These are phyloP conservation scores for Podaxis mareebaensis DNA, from an alignment of 768 basidiomycete species.

Conservation along the genomic window DNA sequence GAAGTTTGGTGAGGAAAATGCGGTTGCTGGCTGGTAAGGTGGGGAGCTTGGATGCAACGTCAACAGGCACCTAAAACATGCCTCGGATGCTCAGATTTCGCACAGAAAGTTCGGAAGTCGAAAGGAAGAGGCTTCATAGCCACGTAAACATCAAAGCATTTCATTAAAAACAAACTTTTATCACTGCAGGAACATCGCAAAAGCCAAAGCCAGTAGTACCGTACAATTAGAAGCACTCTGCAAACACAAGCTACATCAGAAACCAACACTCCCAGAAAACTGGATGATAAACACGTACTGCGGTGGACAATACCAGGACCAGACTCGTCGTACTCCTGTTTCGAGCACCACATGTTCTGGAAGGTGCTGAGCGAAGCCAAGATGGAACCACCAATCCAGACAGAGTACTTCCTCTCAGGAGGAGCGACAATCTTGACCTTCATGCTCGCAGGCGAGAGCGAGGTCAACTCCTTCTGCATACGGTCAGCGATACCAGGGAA, in stretches of 20 bases:
- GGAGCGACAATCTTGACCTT: constrained; percentile 96
- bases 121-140: background rate
- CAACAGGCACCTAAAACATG: no score
- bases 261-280: background rate
- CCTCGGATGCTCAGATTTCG: no score
- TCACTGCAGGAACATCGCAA: no score
- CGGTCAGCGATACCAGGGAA: constrained; percentile 96
- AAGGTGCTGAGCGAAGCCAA: constrained; percentile 90
- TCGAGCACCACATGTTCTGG: constrained; percentile 95
- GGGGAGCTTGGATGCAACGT: no score
- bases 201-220: background rate
- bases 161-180: background rate
- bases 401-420: constrained; percentile 93
- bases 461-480: constrained; percentile 92
- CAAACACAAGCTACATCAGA: constrained; percentile 5
- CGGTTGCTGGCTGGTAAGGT: no score
- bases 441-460: constrained; percentile 85
- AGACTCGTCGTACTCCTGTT: constrained; percentile 90
- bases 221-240: constrained; percentile 33
- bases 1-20: no score
- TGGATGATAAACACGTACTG: constrained; percentile 44
- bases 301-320: constrained; percentile 81
- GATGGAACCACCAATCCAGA: constrained; percentile 91
- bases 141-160: background rate
- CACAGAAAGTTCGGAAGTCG: background rate